Percentiles rank a stretch among this genome's conserved stretches.
Conservation (phyloP, 805 yeast genomes). For the Metschnikowia amazonensis region DNA sequence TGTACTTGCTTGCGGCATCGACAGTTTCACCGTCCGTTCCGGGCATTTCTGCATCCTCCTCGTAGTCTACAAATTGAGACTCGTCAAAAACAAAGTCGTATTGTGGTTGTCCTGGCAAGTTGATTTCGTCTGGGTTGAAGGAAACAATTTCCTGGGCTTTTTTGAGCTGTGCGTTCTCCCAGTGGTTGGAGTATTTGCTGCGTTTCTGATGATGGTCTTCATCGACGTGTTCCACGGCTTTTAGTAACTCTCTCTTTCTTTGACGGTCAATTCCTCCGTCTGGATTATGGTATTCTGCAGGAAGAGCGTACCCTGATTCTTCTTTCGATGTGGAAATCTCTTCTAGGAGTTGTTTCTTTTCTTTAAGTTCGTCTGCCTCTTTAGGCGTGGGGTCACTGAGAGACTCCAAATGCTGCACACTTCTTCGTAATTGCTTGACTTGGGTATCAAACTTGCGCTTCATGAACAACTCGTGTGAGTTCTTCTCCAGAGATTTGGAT, state of each 20-base stretch:
- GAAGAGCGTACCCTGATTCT: slow-evolving; percentile 28
- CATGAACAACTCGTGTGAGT: neutral
- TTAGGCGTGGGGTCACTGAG: slow-evolving; percentile 12
- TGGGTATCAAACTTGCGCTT: slow-evolving; percentile 9
- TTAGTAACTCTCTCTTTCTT: slow-evolving; percentile 50
- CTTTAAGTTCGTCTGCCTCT: slow-evolving; percentile 12
- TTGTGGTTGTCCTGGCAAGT: slow-evolving; percentile 39
- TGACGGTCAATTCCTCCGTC: slow-evolving; percentile 52
- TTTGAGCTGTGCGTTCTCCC: slow-evolving; percentile 54
- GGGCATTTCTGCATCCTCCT: slow-evolving; percentile 34
- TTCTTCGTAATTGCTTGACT: slow-evolving; percentile 1
- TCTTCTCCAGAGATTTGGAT: neutral
- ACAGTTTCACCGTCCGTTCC: slow-evolving; percentile 25
- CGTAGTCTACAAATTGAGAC: slow-evolving; percentile 56
- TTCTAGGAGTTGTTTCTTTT: slow-evolving; percentile 10
- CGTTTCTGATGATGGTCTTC: slow-evolving; percentile 20
- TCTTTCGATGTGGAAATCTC: slow-evolving; percentile 2
- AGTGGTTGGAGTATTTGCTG: slow-evolving; percentile 29
- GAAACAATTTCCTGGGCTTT: slow-evolving; percentile 33
- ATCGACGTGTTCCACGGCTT: slow-evolving; percentile 17
- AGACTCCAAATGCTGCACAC: slow-evolving; percentile 3
- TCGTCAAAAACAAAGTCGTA: slow-evolving; percentile 78
- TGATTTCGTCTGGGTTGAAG: slow-evolving; percentile 36
- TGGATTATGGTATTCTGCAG: slow-evolving; percentile 52
- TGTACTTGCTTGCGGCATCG: slow-evolving; percentile 3